Evolutionary conservation across 306 rosid species (phyloP), one percentile per base, ranked within the genome.

Genomic region (Ormosia emarginata): DNA sequence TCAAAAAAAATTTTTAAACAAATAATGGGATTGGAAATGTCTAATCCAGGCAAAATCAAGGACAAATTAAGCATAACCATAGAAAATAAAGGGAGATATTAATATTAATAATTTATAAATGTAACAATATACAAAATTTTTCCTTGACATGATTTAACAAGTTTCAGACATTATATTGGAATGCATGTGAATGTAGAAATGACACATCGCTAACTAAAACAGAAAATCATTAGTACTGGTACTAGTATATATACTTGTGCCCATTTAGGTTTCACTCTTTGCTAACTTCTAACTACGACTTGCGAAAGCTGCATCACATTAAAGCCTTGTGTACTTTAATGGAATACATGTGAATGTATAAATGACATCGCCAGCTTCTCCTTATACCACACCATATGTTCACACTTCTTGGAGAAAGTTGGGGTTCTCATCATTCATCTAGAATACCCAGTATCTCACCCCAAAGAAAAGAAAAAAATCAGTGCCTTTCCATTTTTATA

Each of bases 261-360:
- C n/a, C 58, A 74, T 57, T 40, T 32, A 56, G 64, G 30, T 69
- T 79, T 86, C 47, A n/a, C 78, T 2, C 18, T 73, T 63, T 46
- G 77, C 75, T 74, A 84, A 78, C 83, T 80, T 34, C 33, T 40
- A 33, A 29, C 73, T 67, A 81, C 57, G 52, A 15, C 85, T 15
- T 62, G 58, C 36, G 86, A 83, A 82, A 85, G 59, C 73, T 14
- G 75, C 83, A 49, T 78, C 69, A 49, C 66, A 15, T 39, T 67
- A 84, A 77, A 71, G 85, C 33, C 14, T 57, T 56, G 14, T 53
- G 57, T 13, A 68, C 88, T 84, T 86, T 81, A 81, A 80, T 79
- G 87, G 73, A 74, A 37, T 57, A 8, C 97, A 87, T 77, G 93
- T 92, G 94, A 90, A 62, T 34, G 49, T 75, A 55, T 74, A 73